Percentiles rank a stretch among this genome's conserved stretches.
These are phyloP conservation scores for Phialemonium atrogriseum DNA, from an alignment of 2,329 filamentous ascomycete genomes.

Conservation along the genomic window DNA sequence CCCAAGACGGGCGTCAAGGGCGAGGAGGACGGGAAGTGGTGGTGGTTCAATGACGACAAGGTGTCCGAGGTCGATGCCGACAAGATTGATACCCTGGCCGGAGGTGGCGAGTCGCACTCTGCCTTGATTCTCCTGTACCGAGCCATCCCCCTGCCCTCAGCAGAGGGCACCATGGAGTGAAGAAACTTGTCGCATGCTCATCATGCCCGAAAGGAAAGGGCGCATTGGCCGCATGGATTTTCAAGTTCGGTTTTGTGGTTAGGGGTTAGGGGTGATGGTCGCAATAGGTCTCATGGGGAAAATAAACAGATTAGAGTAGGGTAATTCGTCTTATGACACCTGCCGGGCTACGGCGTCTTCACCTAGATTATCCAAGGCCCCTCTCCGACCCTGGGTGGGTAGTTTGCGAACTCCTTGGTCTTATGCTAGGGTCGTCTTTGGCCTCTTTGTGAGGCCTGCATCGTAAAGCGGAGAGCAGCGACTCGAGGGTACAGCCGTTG, in stretches of 20 bases:
- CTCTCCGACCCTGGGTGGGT: too few species aligned
- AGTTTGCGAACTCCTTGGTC: too few species aligned
- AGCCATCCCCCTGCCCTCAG: constrained; percentile 59
- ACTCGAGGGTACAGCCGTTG: too few species aligned
- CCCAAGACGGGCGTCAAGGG: constrained; percentile 67
- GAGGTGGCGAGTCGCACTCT: constrained; percentile 81
- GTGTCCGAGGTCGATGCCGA: constrained; percentile 86
- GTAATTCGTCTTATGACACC: too few species aligned
- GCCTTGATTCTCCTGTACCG: constrained; percentile 74
- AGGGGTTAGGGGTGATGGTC: too few species aligned
- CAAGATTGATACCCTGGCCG: constrained; percentile 82
- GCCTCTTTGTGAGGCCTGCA: too few species aligned
- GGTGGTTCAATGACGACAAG: constrained; percentile 99
- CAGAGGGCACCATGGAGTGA: constrained; percentile 34
- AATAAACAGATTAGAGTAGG: too few species aligned
- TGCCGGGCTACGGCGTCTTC: too few species aligned
- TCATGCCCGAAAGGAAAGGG: background rate
- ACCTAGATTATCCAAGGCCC: too few species aligned
- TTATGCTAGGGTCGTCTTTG: too few species aligned
- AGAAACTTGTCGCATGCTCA: background rate
- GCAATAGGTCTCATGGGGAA: too few species aligned
- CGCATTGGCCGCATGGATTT: background rate
- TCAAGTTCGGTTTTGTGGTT: background rate
- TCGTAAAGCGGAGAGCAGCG: too few species aligned
- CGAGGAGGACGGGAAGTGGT: constrained; percentile 91